These are phyloP conservation scores for Epichloe amarillans DNA, from an alignment of 2,329 filamentous ascomycete species.

Conservation along the genomic window DNA sequence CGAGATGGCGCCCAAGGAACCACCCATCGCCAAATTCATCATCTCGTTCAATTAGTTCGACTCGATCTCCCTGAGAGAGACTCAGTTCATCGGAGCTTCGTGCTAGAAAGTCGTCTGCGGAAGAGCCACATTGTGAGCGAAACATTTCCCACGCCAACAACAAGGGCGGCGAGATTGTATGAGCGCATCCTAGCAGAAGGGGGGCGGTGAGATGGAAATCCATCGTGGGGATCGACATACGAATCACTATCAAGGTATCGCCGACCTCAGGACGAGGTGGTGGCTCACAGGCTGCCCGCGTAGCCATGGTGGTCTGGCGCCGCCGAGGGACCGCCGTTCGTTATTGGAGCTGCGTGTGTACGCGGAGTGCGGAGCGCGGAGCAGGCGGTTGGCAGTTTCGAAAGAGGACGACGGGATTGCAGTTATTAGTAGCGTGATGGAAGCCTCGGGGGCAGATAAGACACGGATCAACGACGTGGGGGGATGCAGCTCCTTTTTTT, in stretches of 20 bases:
- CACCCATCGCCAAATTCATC: slow-evolving; percentile 83
- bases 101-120: slow-evolving; percentile 75
- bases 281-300: slow-evolving; percentile 23
- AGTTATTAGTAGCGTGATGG: not conserved
- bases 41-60: slow-evolving; percentile 72
- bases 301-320: slow-evolving; percentile 24
- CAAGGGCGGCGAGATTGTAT: not conserved
- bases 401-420: not conserved
- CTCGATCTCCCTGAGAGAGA: slow-evolving; percentile 69
- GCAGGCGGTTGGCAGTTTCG: not conserved
- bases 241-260: slow-evolving; percentile 57
- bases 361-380: not conserved
- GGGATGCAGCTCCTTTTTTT: not conserved
- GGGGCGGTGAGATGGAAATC: slow-evolving; percentile 13
- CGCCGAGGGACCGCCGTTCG: not conserved
- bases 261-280: slow-evolving; percentile 44
- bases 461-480: not conserved
- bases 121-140: slow-evolving; percentile 4
- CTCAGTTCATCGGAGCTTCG: slow-evolving; percentile 88
- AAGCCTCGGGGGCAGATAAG: not conserved
- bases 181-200: not conserved
- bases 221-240: slow-evolving; percentile 32
- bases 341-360: not conserved
- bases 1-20: slow-evolving; percentile 65
- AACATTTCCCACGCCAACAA: not conserved